These are phyloP conservation scores for Lyophyllum semitale DNA, from an alignment of 768 basidiomycete species.

Conservation along the genomic window DNA sequence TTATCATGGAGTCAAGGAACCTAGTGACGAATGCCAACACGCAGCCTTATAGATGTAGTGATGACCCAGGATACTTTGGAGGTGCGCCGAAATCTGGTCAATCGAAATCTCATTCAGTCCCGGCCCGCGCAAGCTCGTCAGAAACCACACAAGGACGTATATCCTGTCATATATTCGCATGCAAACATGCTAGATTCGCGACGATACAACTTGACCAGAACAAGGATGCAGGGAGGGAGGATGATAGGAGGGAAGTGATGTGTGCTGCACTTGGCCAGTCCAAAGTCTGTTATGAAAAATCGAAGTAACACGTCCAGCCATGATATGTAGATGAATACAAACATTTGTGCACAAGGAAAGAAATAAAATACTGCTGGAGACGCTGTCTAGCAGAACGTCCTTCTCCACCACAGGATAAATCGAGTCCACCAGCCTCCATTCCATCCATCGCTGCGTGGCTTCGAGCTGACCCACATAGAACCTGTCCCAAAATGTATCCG, in stretches of 20 bases:
- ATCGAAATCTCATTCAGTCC: background rate
- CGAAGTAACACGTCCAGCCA: constrained; percentile 17
- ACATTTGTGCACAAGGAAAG: constrained; percentile 7
- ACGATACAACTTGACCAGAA: background rate
- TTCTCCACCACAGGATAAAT: constrained; percentile 79
- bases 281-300: constrained; percentile 7
- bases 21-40: background rate
- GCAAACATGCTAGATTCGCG: background rate
- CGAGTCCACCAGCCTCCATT: constrained; percentile 80
- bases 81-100: too few relatives aligned
- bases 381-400: constrained; percentile 64
- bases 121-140: background rate
- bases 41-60: background rate
- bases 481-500: constrained; percentile 81
- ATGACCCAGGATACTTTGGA: too few relatives aligned
- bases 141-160: too few relatives aligned
- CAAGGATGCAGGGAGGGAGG: background rate
- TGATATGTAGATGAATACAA: constrained; percentile 22
- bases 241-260: background rate
- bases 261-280: background rate
- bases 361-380: constrained; percentile 8
- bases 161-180: too few relatives aligned
- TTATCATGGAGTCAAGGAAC: constrained; percentile 5
- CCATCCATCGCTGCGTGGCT: constrained; percentile 63
- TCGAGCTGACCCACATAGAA: constrained; percentile 73